These are phyloP conservation scores for Kwoniella sp. DNA, from an alignment of 768 basidiomycete genomes.

Conservation along the genomic window DNA sequence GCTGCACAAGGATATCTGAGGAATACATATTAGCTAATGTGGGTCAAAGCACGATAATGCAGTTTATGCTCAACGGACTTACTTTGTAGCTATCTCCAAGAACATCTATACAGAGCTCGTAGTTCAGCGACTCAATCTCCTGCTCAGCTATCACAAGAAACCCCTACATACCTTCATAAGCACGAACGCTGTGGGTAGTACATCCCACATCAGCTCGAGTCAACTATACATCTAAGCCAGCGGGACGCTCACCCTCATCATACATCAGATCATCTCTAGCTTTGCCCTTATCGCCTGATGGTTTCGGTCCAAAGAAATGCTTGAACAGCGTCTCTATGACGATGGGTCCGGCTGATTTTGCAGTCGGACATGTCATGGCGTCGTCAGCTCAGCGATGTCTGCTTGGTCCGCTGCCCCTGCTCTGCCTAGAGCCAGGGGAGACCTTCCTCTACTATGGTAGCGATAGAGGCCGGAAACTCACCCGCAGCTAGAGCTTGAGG, in stretches of 20 bases:
- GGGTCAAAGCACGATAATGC: neutral
- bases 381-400: no score
- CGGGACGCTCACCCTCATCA: slow-evolving; percentile 62
- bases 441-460: neutral
- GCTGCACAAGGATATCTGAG: slow-evolving; percentile 77
- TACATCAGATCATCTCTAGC: slow-evolving; percentile 69
- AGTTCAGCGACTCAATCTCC: neutral
- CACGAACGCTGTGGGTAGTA: slow-evolving; percentile 65
- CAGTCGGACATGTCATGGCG: neutral
- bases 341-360: slow-evolving; percentile 51
- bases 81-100: slow-evolving; percentile 66
- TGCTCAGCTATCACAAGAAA: neutral
- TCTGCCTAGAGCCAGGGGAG: no score
- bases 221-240: neutral
- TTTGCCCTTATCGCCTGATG: slow-evolving; percentile 56
- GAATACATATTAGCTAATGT: slow-evolving; percentile 4
- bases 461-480: slow-evolving; percentile 12
- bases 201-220: neutral
- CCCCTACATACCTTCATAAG: slow-evolving; percentile 61
- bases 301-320: slow-evolving; percentile 72
- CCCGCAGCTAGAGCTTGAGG: slow-evolving; percentile 45
- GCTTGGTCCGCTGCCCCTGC: no score
- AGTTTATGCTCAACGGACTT: slow-evolving; percentile 9
- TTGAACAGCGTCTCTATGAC: slow-evolving; percentile 68
- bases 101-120: slow-evolving; percentile 61